phyloP scores from a whole-genome alignment of 108 stramenopile species.

The Conticribra guillardii region DNA sequence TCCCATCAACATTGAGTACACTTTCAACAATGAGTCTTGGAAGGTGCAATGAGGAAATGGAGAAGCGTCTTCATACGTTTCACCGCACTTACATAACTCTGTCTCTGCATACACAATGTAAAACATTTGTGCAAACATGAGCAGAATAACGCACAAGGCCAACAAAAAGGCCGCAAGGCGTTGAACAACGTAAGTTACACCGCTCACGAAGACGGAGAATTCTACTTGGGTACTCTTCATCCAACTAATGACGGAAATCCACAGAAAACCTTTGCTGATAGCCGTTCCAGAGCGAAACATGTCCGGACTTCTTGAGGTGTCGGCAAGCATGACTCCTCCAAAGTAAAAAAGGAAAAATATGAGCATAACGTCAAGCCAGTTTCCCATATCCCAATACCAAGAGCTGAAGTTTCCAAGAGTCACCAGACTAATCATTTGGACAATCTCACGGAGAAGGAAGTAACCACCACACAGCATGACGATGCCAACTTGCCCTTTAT shows the following conservation, averaged over 20 bases:
- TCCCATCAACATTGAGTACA: conserved; percentile 65
- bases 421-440: conserved; percentile 54
- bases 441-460: conserved; percentile 49
- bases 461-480: conserved; percentile 39
- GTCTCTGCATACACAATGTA: conserved; percentile 72
- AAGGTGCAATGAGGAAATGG: conserved; percentile 64
- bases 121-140: conserved; percentile 90
- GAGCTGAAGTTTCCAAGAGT: conserved; percentile 55
- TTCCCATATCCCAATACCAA: conserved; percentile 76
- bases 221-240: conserved; percentile 82
- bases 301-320: conserved; percentile 24
- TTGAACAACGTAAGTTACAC: conserved; percentile 80
- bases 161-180: conserved; percentile 80
- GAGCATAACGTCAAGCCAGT: conserved; percentile 80
- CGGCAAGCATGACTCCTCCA: conserved; percentile 61
- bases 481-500: conserved; percentile 3
- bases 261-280: conserved; percentile 76
- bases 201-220: conserved; percentile 85
- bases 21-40: conserved; percentile 58
- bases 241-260: conserved; percentile 81
- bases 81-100: conserved; percentile 42
- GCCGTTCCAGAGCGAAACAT: conserved; percentile 72
- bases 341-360: conserved; percentile 78
- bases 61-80: conserved; percentile 3
- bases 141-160: conserved; percentile 75